phyloP scores from a whole-genome alignment of 2,329 filamentous ascomycete species.

The Daldinia sp. region DNA sequence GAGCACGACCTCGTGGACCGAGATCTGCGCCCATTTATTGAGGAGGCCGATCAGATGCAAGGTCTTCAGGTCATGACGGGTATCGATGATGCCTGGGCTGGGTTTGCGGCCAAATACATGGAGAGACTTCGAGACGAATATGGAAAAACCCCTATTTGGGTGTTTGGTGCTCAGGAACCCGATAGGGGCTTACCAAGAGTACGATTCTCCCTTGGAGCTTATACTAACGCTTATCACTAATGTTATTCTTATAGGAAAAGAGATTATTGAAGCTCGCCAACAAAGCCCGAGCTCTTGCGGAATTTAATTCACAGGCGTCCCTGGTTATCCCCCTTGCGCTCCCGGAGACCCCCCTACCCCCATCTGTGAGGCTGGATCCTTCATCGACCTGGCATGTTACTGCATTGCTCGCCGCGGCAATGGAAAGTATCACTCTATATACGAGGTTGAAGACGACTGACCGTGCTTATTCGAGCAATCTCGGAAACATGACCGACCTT shows the following conservation, averaged over 20 bases:
- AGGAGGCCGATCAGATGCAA: slow-evolving; percentile 93
- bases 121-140: slow-evolving; percentile 88
- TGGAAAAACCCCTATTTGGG: slow-evolving; percentile 85
- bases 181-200: slow-evolving; percentile 63
- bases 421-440: slow-evolving; percentile 82
- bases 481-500: slow-evolving; percentile 70
- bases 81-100: slow-evolving; percentile 82
- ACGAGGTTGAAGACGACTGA: slow-evolving; percentile 68
- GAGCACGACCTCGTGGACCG: slow-evolving; percentile 89
- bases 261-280: slow-evolving; percentile 74
- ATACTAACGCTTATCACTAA: slow-evolving; percentile 7
- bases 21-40: slow-evolving; percentile 86
- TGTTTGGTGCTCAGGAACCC: slow-evolving; percentile 80
- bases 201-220: slow-evolving; percentile 15
- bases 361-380: slow-evolving; percentile 66
- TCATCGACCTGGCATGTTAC: slow-evolving; percentile 81
- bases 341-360: slow-evolving; percentile 63
- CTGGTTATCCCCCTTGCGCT: slow-evolving; percentile 79
- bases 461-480: slow-evolving; percentile 55
- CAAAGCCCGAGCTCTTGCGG: slow-evolving; percentile 73
- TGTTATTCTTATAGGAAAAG: slow-evolving; percentile 59
- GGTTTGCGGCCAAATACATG: slow-evolving; percentile 76
- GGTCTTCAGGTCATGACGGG: slow-evolving; percentile 80
- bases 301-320: slow-evolving; percentile 75
- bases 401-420: slow-evolving; percentile 75